Percentiles rank a stretch among this genome's conserved stretches.
phyloP scores from a whole-genome alignment of 2,329 filamentous ascomycete species.

The Calonectria multiphialidica region DNA sequence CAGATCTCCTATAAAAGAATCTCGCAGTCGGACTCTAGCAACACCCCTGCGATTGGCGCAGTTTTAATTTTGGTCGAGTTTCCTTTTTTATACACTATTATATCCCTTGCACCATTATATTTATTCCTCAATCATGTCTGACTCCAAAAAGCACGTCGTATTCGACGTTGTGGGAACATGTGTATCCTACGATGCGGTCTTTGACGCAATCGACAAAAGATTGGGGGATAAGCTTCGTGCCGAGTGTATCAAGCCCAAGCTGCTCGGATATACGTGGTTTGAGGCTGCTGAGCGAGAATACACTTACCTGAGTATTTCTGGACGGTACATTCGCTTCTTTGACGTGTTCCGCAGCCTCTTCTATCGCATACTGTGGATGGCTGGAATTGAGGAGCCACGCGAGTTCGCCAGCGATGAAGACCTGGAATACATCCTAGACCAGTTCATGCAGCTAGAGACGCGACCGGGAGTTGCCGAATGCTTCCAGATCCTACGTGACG shows the following conservation, averaged over 20 bases:
- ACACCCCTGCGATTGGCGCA: neutral
- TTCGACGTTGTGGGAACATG: conserved; percentile 67
- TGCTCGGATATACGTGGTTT: conserved; percentile 61
- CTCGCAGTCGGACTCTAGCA: neutral
- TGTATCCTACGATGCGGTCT: conserved; percentile 59
- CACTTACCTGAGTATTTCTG: conserved; percentile 60
- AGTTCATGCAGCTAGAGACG: conserved; percentile 52
- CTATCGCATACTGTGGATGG: conserved; percentile 59
- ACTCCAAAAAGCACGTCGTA: conserved; percentile 56
- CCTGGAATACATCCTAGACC: conserved; percentile 51
- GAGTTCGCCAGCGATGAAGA: conserved; percentile 57
- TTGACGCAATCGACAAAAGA: conserved; percentile 52
- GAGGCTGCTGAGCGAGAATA: conserved; percentile 62
- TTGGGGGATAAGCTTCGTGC: conserved; percentile 55
- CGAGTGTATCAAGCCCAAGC: conserved; percentile 53
- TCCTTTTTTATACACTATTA: neutral
- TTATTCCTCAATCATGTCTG: conserved; percentile 5
- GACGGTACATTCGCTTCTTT: conserved; percentile 56
- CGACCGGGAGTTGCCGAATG: conserved; percentile 56
- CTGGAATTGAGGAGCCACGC: conserved; percentile 57
- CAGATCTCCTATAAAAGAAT: neutral
- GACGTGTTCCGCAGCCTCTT: conserved; percentile 58
- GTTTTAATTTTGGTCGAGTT: neutral
- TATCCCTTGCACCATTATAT: neutral
- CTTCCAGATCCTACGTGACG: conserved; percentile 55